Conservation (phyloP, 2,329 filamentous ascomycete genomes). For the Fusarium albidum region DNA sequence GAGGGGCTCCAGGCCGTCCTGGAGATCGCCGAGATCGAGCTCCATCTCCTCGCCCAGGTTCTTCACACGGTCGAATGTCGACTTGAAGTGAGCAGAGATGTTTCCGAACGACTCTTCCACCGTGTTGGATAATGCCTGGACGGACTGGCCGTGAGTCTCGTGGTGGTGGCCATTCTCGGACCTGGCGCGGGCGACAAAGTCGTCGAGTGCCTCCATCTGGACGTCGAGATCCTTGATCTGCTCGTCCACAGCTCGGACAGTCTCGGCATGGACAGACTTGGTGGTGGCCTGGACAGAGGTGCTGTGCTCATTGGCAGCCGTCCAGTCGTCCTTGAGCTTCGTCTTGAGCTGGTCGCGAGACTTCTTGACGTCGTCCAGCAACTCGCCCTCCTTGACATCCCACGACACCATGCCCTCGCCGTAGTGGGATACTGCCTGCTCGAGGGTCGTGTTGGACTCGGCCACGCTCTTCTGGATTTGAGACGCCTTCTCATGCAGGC, state of each 20-base stretch:
- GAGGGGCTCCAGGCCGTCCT: conserved; percentile 69
- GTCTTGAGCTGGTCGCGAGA: conserved; percentile 82
- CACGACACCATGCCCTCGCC: conserved; percentile 77
- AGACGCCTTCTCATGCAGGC: conserved; percentile 71
- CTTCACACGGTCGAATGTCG: conserved; percentile 72
- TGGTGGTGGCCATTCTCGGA: conserved; percentile 83
- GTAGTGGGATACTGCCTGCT: conserved; percentile 72
- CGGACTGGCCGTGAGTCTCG: conserved; percentile 70
- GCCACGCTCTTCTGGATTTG: conserved; percentile 70
- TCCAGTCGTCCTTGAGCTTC: conserved; percentile 88
- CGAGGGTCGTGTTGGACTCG: conserved; percentile 70
- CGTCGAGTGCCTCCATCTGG: conserved; percentile 91
- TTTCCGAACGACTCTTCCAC: conserved; percentile 78
- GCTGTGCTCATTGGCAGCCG: conserved; percentile 79
- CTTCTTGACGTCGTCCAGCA: conserved; percentile 75
- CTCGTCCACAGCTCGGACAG: conserved; percentile 85
- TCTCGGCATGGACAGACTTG: conserved; percentile 88
- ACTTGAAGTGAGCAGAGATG: conserved; percentile 74
- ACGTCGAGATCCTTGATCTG: conserved; percentile 86
- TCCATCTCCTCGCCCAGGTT: conserved; percentile 74
- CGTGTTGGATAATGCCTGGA: conserved; percentile 71
- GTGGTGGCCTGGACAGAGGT: conserved; percentile 84
- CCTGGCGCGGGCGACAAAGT: conserved; percentile 85
- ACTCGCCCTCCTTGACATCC: conserved; percentile 71
- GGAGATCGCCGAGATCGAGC: conserved; percentile 64